Evolutionary conservation across 352 stramenopile species (phyloP).

Genomic region (Globisporangium acanthophoron): DNA sequence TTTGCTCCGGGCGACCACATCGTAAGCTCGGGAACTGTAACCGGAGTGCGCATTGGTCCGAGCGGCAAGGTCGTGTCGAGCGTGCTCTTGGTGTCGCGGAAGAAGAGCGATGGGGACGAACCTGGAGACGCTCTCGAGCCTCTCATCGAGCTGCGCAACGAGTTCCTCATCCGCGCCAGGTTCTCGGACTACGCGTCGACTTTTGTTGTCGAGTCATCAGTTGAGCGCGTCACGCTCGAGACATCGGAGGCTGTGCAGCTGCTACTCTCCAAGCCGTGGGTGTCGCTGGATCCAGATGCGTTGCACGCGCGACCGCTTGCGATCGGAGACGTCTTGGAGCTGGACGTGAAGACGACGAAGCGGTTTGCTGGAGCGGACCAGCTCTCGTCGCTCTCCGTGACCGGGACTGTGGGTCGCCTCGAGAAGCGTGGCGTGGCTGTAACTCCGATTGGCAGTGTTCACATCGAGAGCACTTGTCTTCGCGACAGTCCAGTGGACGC

Average conservation of each 20-base stretch:
- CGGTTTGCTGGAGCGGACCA: constrained; percentile 39
- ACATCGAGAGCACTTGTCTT: constrained; percentile 28
- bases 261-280: constrained; percentile 63
- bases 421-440: constrained; percentile 24
- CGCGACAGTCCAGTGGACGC: constrained; percentile 44
- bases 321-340: constrained; percentile 43
- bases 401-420: constrained; percentile 36
- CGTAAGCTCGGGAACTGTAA: constrained; percentile 64
- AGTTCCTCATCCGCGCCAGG: constrained; percentile 47
- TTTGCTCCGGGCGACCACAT: constrained; percentile 70
- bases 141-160: constrained; percentile 60
- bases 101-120: constrained; percentile 17
- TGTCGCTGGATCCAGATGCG: constrained; percentile 24
- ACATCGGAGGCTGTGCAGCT: constrained; percentile 45
- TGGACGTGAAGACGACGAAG: constrained; percentile 49
- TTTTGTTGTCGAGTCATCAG: constrained; percentile 52
- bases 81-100: constrained; percentile 62
- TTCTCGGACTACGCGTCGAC: constrained; percentile 75
- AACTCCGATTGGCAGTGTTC: constrained; percentile 22
- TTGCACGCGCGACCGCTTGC: constrained; percentile 11
- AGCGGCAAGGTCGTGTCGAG: constrained; percentile 78
- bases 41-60: constrained; percentile 66
- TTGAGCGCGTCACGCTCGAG: constrained; percentile 31
- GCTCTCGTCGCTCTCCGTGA: constrained; percentile 43
- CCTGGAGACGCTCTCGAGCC: constrained; percentile 58